phyloP scores from a whole-genome alignment of 768 basidiomycete species.

The Suillus spraguei region DNA sequence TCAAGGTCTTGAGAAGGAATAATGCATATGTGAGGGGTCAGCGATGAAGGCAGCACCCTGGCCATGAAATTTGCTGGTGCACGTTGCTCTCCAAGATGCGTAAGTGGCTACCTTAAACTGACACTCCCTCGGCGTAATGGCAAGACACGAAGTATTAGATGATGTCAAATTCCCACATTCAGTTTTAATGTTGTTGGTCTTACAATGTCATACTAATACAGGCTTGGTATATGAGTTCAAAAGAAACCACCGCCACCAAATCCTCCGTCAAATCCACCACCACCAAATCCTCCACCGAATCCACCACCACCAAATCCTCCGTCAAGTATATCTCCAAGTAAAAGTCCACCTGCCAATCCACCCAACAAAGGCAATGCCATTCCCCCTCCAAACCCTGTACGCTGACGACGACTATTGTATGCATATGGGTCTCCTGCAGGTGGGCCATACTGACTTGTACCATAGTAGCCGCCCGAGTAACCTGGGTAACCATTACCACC shows the following conservation, averaged over 20 bases:
- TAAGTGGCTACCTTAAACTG: not conserved
- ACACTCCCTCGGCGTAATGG: not conserved
- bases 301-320: conserved; percentile 39
- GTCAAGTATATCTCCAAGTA: conserved; percentile 48
- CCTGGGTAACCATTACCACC: conserved; percentile 19
- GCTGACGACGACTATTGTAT: conserved; percentile 9
- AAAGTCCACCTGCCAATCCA: conserved; percentile 50
- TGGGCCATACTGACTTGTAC: not conserved
- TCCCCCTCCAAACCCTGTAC: conserved; percentile 26
- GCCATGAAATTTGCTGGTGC: conserved; percentile 37
- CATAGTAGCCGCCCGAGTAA: conserved; percentile 5
- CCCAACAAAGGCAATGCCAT: conserved; percentile 46
- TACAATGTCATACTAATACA: not conserved
- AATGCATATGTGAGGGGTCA: conserved; percentile 83
- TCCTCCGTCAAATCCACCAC: conserved; percentile 23
- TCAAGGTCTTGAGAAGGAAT: conserved; percentile 71
- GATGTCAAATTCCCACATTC: conserved; percentile 6
- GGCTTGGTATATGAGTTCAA: conserved; percentile 1
- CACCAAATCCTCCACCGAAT: conserved; percentile 23
- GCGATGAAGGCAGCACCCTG: conserved; percentile 63
- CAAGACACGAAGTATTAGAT: not conserved
- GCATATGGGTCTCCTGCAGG: conserved; percentile 13
- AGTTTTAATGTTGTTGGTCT: not conserved
- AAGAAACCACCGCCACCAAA: conserved; percentile 24
- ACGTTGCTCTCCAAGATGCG: not conserved